Evolutionary conservation across 192 early-diverging fungal species (phyloP), one percentile per base, ranked within the genome.

Genomic region (Phlyctochytrium planicorne): DNA sequence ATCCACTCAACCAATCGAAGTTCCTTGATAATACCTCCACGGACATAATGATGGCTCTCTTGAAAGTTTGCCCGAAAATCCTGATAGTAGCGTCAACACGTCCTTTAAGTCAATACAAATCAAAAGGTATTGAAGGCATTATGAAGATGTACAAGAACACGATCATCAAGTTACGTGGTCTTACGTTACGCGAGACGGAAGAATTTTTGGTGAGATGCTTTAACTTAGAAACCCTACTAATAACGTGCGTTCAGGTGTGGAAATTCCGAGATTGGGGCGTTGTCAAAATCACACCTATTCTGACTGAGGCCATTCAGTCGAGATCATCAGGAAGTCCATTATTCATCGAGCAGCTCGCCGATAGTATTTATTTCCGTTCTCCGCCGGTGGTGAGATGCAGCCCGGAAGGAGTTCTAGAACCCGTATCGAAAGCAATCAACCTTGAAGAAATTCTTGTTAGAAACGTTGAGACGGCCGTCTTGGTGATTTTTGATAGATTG

Each of bases 311-410:
- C 14, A 72, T 72, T 47, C 64, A 72, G 23, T 30, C 34, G 2
- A n/a, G 64, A 52, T 57, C 63, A 25, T 65, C 70, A 20, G 70
- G 70, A 32, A 72, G 64, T 47, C 70, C 70, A 23, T 59, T 61
- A 27, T 72, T 72, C 37, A 25, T 72, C 12, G 70, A 72, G 25
- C 65, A 72, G 65, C 65, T 72, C 14, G 70, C 70, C 0, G 70
- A 72, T 30, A 65, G 63, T 6, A 55, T 72, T 24, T 60, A 66
- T 27, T 63, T 56, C 20, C 35, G 63, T 1, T 31, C 65, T 34
- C 70, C 70, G 31, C 63, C 63, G 4, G 70, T 66, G 14, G 65
- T 72, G n/a, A 40, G 6, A 2, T 65, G 63, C 37, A 62, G 63
- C 59, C 61, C 65, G 20, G 57, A 61, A n/a, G 70, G 63, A 17